Evolutionary conservation across 306 rosid genomes (phyloP), one percentile per base, ranked within the genome.

Genomic region (Quercus parvula): DNA sequence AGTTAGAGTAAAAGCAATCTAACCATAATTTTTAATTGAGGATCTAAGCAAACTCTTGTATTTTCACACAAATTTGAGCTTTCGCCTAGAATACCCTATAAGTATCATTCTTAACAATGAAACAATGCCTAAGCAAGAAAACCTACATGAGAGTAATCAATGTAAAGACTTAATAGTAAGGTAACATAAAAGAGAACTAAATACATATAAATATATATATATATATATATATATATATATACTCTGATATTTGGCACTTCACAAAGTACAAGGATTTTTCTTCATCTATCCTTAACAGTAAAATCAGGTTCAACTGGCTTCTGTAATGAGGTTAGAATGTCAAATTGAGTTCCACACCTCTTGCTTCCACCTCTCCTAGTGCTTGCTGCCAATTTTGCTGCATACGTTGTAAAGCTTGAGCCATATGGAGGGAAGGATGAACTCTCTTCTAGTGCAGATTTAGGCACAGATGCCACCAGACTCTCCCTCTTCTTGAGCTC

Each of bases 301-400:
- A 90, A 90, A 30, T 86, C 87, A 0, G 91, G 93, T 41, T 90
- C 93, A 80, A 84, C 76, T 8, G 91, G 93, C 85, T 90, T 87
- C 74, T 84, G 79, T 46, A 87, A 76, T 22, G 86, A 54, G 44
- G 88, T 83, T 6, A 87, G 71, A 56, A 90, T 78, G 61, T 84
- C 82, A 78, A 80, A 66, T 38, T 87, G 84, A 62, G 88, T 20
- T 5, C 87, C 83, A 71, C 71, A 80, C 73, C 84, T 57, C 78
- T 84, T 55, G 68, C 87, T 90, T 77, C 85, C 85, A 56, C 91
- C 87, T 11, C 30, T 81, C 77, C 84, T 76, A 70, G 79, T 75
- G 75, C 81, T 79, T 33, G 78, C 83, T 3, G 81, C 71, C 14
- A 88, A 17, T 55, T 81, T 86, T 15, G 76, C 74, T 24, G 78